Conservation (phyloP, 2,329 filamentous ascomycete genomes). For the Talaromyces sp. region DNA sequence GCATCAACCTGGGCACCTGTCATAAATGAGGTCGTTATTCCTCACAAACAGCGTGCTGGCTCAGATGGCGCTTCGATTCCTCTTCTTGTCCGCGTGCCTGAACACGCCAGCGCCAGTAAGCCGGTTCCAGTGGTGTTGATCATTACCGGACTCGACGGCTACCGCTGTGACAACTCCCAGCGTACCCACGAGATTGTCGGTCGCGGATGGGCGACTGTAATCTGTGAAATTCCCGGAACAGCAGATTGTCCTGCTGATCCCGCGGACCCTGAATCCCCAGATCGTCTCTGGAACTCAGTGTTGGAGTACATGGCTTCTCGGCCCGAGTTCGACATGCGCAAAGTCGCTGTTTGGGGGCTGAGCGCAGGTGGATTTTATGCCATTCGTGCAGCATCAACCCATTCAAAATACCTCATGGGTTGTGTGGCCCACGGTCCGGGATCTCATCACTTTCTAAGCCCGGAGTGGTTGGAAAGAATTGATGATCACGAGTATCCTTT, state of each 20-base stretch:
- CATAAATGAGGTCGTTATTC: slow-evolving; percentile 56
- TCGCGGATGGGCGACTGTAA: slow-evolving; percentile 58
- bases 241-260: slow-evolving; percentile 62
- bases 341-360: slow-evolving; percentile 59
- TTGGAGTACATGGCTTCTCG: slow-evolving; percentile 54
- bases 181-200: slow-evolving; percentile 57
- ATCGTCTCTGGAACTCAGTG: slow-evolving; percentile 58
- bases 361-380: slow-evolving; percentile 65
- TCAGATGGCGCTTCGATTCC: slow-evolving; percentile 54
- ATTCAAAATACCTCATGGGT: slow-evolving; percentile 49
- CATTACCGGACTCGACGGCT: slow-evolving; percentile 55
- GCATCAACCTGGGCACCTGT: slow-evolving; percentile 50
- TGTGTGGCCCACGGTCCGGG: slow-evolving; percentile 59
- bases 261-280: slow-evolving; percentile 52
- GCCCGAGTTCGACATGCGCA: slow-evolving; percentile 50
- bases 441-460: slow-evolving; percentile 55
- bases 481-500: slow-evolving; percentile 65
- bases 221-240: slow-evolving; percentile 61
- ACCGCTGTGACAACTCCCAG: slow-evolving; percentile 47
- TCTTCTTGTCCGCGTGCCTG: slow-evolving; percentile 59
- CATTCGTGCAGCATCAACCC: slow-evolving; percentile 62
- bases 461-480: slow-evolving; percentile 55
- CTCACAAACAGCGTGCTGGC: slow-evolving; percentile 47
- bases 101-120: slow-evolving; percentile 32
- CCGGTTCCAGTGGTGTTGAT: slow-evolving; percentile 50